Evolutionary conservation across 2,329 filamentous ascomycete genomes (phyloP).

Genomic region (Colletotrichum neosansevieriae): DNA sequence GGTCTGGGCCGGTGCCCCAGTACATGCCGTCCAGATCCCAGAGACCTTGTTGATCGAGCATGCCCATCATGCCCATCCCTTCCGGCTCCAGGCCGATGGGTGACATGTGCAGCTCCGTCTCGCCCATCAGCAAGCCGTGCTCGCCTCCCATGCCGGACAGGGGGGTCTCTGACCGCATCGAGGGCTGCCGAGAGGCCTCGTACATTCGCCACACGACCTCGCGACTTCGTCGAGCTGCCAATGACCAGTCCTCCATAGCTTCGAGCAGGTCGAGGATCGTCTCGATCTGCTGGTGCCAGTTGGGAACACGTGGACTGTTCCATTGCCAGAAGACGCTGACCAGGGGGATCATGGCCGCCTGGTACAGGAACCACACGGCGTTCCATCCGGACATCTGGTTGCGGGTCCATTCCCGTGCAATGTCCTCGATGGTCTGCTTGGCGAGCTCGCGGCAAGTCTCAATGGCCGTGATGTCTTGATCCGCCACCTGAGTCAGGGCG

Average conservation of each 20-base stretch:
- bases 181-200: slow-evolving; percentile 63
- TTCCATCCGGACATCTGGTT: slow-evolving; percentile 86
- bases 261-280: slow-evolving; percentile 71
- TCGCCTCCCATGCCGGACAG: slow-evolving; percentile 49
- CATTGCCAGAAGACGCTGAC: slow-evolving; percentile 79
- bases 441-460: slow-evolving; percentile 77
- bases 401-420: slow-evolving; percentile 75
- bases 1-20: slow-evolving; percentile 60
- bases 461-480: slow-evolving; percentile 76
- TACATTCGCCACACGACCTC: slow-evolving; percentile 75
- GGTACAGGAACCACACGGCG: slow-evolving; percentile 84
- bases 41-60: slow-evolving; percentile 65
- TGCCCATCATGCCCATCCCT: slow-evolving; percentile 63
- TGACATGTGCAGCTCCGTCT: slow-evolving; percentile 61
- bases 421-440: slow-evolving; percentile 78
- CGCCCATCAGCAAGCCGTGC: slow-evolving; percentile 52
- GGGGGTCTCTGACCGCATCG: slow-evolving; percentile 46
- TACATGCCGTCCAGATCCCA: slow-evolving; percentile 70
- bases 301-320: slow-evolving; percentile 59
- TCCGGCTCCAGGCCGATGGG: slow-evolving; percentile 65
- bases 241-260: slow-evolving; percentile 73
- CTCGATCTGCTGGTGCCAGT: slow-evolving; percentile 70
- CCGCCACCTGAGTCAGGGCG: slow-evolving; percentile 60
- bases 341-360: slow-evolving; percentile 83
- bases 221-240: slow-evolving; percentile 71